Conservation (phyloP, 2,329 filamentous ascomycete species). For the Pseudonectria foliicola region DNA sequence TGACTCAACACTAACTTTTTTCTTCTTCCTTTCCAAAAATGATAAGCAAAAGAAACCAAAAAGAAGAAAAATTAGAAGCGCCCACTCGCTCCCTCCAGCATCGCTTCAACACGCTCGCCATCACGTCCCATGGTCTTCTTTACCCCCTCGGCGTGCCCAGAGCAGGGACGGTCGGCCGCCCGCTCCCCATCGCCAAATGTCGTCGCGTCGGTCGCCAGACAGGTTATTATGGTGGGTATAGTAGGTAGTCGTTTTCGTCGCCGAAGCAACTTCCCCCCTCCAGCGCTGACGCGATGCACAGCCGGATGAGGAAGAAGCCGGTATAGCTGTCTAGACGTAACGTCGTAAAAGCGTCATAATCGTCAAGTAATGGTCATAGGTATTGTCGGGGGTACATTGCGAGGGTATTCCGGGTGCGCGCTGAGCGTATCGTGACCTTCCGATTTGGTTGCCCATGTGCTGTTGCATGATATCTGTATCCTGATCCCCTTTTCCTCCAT, state of each 20-base stretch:
- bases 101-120: slow-evolving; percentile 6
- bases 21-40: slow-evolving; percentile 19
- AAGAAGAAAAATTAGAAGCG: too few relatives aligned
- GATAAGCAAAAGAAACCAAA: too few relatives aligned
- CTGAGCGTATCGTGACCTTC: slow-evolving; percentile 25
- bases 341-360: slow-evolving; percentile 41
- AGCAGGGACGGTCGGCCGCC: slow-evolving; percentile 12
- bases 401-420: slow-evolving; percentile 24
- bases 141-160: slow-evolving; percentile 11
- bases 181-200: slow-evolving; percentile 18
- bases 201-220: slow-evolving; percentile 29
- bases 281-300: slow-evolving; percentile 24
- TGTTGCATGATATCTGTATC: slow-evolving; percentile 33
- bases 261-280: slow-evolving; percentile 25
- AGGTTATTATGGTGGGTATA: slow-evolving; percentile 36
- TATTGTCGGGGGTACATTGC: slow-evolving; percentile 27
- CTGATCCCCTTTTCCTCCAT: slow-evolving; percentile 30
- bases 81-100: slow-evolving; percentile 5
- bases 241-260: slow-evolving; percentile 30
- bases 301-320: slow-evolving; percentile 24
- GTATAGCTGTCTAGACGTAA: slow-evolving; percentile 40
- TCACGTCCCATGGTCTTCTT: slow-evolving; percentile 10
- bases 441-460: slow-evolving; percentile 35
- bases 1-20: slow-evolving; percentile 19
- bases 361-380: slow-evolving; percentile 35